Conservation (phyloP, 306 rosid genomes). For the Hippophae tibetana region DNA sequence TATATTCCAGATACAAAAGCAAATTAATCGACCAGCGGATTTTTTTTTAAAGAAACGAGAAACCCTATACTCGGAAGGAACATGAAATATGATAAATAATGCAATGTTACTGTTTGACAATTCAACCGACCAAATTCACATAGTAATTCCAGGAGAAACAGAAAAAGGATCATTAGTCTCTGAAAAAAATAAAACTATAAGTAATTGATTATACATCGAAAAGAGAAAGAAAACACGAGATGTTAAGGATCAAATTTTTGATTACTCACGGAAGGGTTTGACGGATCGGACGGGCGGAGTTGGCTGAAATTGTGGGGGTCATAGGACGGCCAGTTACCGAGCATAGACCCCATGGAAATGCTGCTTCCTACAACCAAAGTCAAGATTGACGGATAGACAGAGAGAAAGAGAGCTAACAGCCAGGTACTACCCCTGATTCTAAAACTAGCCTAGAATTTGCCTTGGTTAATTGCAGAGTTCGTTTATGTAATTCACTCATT, state of each 20-base stretch:
- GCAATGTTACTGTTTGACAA: too few species aligned
- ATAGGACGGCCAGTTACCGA: conserved; percentile 80
- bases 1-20: too few species aligned
- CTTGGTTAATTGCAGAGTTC: too few species aligned
- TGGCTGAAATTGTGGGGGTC: conserved; percentile 96
- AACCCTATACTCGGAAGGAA: too few species aligned
- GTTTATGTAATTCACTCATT: too few species aligned
- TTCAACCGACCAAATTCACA: too few species aligned
- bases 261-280: conserved; percentile 69
- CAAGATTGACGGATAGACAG: neutral
- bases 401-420: neutral
- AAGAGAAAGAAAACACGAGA: conserved; percentile 11
- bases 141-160: conserved; percentile 6
- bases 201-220: neutral
- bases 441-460: too few species aligned
- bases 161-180: neutral
- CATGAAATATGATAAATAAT: too few species aligned
- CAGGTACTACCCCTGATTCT: too few species aligned
- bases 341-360: conserved; percentile 60
- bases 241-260: conserved; percentile 6
- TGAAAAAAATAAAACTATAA: neutral
- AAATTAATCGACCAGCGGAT: too few species aligned
- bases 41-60: too few species aligned
- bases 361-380: neutral
- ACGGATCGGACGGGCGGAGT: conserved; percentile 82